Evolutionary conservation across 306 rosid species (phyloP).

Genomic region (Fragaria nilgerrensis): DNA sequence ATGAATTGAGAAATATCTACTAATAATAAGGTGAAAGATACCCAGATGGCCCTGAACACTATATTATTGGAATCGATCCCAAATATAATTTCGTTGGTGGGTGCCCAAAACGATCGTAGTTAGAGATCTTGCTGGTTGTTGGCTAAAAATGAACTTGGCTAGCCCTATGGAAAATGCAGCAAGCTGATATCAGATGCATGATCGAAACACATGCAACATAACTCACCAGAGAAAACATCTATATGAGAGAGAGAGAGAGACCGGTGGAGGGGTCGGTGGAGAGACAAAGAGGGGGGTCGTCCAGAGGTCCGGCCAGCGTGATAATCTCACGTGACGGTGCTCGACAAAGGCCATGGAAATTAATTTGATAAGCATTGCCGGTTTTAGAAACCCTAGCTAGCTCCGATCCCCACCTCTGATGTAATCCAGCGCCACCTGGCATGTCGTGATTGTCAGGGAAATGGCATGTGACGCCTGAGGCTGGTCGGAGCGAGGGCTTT

Average conservation of each 20-base stretch:
- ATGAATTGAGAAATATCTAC: not conserved
- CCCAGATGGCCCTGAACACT: not conserved
- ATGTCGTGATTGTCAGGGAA: conserved; percentile 54
- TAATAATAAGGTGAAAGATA: not conserved
- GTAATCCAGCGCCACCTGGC: conserved; percentile 62
- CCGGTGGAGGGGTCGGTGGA: conserved; percentile 1
- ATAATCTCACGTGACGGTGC: conserved; percentile 64
- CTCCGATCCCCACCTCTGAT: conserved; percentile 14
- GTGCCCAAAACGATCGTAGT: conserved; percentile 11
- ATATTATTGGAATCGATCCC: not conserved
- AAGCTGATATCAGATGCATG: not conserved
- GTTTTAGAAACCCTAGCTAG: conserved; percentile 32
- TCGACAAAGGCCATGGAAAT: conserved; percentile 37
- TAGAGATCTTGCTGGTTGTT: conserved; percentile 37
- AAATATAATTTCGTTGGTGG: conserved; percentile 14
- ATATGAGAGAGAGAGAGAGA: not conserved
- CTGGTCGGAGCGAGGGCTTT: conserved; percentile 24
- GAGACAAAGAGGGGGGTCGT: conserved; percentile 36
- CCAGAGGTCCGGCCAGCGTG: not conserved
- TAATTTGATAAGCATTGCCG: conserved; percentile 17
- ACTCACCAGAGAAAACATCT: not conserved
- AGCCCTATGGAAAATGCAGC: conserved; percentile 17
- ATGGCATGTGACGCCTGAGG: conserved; percentile 66
- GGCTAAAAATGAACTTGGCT: conserved; percentile 21
- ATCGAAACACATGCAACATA: conserved; percentile 2